These are phyloP conservation scores for Herpetospermum pedunculosum DNA, from an alignment of 306 rosid genomes.

Conservation along the genomic window DNA sequence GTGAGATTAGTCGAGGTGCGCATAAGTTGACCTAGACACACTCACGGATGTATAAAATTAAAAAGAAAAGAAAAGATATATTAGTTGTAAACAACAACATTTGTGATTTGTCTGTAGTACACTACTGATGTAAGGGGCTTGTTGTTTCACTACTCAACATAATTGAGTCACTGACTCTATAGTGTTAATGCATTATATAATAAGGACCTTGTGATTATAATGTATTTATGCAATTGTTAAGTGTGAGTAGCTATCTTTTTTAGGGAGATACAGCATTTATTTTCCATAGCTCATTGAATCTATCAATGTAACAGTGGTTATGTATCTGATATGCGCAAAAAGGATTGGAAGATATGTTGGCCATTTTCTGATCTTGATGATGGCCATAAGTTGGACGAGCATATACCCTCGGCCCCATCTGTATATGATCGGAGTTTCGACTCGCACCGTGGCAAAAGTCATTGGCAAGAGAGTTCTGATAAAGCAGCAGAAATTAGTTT, in stretches of 20 bases:
- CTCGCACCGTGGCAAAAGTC: constrained; percentile 27
- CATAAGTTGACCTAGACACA: too few species aligned
- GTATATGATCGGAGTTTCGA: constrained; percentile 31
- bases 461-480: constrained; percentile 22
- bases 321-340: constrained; percentile 66
- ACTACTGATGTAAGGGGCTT: neutral
- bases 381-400: constrained; percentile 30
- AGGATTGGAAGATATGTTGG: constrained; percentile 73
- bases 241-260: neutral
- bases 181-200: neutral
- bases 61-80: too few species aligned
- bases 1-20: too few species aligned
- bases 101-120: neutral
- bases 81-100: neutral
- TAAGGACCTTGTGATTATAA: neutral
- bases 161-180: neutral
- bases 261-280: neutral
- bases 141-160: neutral
- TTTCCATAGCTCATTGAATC: constrained; percentile 6
- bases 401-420: constrained; percentile 26
- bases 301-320: constrained; percentile 45
- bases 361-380: constrained; percentile 47
- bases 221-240: neutral
- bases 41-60: too few species aligned
- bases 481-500: constrained; percentile 16